Conservation (phyloP, 2,329 filamentous ascomycete genomes). For the Penicillium italicum region DNA sequence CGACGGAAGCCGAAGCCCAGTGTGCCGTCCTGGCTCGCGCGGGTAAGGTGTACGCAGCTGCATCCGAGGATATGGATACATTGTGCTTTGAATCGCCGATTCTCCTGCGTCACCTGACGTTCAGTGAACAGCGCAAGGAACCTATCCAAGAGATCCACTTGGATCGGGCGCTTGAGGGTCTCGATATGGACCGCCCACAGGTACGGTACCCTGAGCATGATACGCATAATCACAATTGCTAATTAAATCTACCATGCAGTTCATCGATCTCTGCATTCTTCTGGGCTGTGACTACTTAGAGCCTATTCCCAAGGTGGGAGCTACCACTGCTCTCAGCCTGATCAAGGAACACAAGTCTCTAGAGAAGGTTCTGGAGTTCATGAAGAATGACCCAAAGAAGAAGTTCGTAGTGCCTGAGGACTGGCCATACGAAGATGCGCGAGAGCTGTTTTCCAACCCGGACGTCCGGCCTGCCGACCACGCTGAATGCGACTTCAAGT, state of each 20-base stretch:
- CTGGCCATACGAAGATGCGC: slow-evolving; percentile 91
- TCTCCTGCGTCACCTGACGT: slow-evolving; percentile 85
- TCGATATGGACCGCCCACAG: slow-evolving; percentile 84
- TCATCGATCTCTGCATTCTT: slow-evolving; percentile 95
- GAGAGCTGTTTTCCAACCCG: slow-evolving; percentile 85
- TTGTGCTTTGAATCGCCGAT: slow-evolving; percentile 93
- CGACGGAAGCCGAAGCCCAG: slow-evolving; percentile 95
- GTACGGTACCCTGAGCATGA: slow-evolving; percentile 43
- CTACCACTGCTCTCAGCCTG: slow-evolving; percentile 84
- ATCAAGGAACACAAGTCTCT: slow-evolving; percentile 88
- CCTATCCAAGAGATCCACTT: slow-evolving; percentile 94
- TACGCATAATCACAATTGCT: slow-evolving; percentile 13
- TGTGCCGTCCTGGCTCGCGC: slow-evolving; percentile 85
- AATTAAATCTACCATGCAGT: slow-evolving; percentile 51
- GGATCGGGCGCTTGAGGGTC: slow-evolving; percentile 77
- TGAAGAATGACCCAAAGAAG: slow-evolving; percentile 70
- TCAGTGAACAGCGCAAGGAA: slow-evolving; percentile 95
- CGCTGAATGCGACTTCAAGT: slow-evolving; percentile 92
- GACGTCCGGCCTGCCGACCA: slow-evolving; percentile 82
- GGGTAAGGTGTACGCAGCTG: slow-evolving; percentile 94
- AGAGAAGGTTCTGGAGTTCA: slow-evolving; percentile 78
- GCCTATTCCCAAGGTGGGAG: slow-evolving; percentile 90
- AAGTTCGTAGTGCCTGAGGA: slow-evolving; percentile 89
- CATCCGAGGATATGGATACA: slow-evolving; percentile 98
- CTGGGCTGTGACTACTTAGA: slow-evolving; percentile 98